Conservation (phyloP, 2,329 filamentous ascomycete species). For the Ophiostoma sp. region DNA sequence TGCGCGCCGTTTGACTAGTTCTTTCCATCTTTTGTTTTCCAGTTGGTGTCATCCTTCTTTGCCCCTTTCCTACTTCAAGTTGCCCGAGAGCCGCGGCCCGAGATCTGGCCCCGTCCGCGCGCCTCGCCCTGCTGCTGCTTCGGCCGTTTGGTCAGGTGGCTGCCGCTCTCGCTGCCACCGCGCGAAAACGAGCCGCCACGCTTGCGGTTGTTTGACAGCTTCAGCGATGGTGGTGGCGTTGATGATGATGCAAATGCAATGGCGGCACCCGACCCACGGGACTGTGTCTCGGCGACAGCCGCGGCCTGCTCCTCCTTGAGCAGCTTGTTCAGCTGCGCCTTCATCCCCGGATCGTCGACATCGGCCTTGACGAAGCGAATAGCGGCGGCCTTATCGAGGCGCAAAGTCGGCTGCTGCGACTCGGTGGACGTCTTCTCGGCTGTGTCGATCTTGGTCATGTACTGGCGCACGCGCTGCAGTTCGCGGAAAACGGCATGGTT, state of each 20-base stretch:
- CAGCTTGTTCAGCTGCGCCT: slow-evolving; percentile 51
- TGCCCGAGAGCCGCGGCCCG: slow-evolving; percentile 17
- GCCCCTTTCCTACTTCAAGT: slow-evolving; percentile 1
- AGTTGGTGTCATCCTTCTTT: not conserved
- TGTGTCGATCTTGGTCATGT: slow-evolving; percentile 85
- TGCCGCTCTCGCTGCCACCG: not conserved
- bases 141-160: slow-evolving; percentile 22
- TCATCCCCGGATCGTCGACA: slow-evolving; percentile 52
- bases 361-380: slow-evolving; percentile 77
- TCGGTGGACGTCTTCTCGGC: slow-evolving; percentile 49
- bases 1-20: too few relatives aligned
- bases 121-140: slow-evolving; percentile 17
- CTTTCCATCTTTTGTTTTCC: too few relatives aligned
- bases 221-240: not conserved
- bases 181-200: slow-evolving; percentile 4
- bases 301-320: slow-evolving; percentile 41
- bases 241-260: slow-evolving; percentile 4
- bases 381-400: slow-evolving; percentile 69
- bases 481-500: slow-evolving; percentile 81
- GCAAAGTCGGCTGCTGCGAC: slow-evolving; percentile 38
- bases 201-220: slow-evolving; percentile 13
- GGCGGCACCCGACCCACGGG: not conserved
- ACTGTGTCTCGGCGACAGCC: slow-evolving; percentile 21
- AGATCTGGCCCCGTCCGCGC: slow-evolving; percentile 17
- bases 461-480: slow-evolving; percentile 78